Conservation (phyloP, 495 filamentous ascomycete genomes). For the Xylaria venustula region DNA sequence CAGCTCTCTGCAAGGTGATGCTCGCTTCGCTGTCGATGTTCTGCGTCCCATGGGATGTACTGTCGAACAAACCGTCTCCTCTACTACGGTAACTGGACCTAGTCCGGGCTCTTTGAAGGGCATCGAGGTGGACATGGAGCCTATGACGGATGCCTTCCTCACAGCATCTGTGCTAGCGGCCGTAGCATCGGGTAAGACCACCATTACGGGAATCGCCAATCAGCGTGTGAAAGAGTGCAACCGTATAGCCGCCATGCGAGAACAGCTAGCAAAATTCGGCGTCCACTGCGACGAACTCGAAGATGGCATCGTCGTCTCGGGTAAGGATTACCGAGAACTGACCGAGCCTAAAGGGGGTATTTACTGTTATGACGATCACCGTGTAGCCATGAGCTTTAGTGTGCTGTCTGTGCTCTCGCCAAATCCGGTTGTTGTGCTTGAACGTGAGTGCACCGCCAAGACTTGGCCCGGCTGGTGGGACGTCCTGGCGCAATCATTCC, state of each 20-base stretch:
- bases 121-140: conserved; percentile 89
- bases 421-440: conserved; percentile 70
- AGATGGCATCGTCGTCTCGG: conserved; percentile 86
- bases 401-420: conserved; percentile 81
- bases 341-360: conserved; percentile 64
- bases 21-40: conserved; percentile 89
- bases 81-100: conserved; percentile 94
- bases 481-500: conserved; percentile 70
- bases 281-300: conserved; percentile 83
- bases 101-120: conserved; percentile 65
- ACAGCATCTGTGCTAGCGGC: conserved; percentile 92
- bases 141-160: conserved; percentile 98
- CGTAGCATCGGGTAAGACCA: conserved; percentile 79
- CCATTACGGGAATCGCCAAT: conserved; percentile 95
- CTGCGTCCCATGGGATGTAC: conserved; percentile 90
- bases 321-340: conserved; percentile 60
- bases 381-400: conserved; percentile 97
- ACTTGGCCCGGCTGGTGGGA: conserved; percentile 99
- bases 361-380: conserved; percentile 96
- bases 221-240: conserved; percentile 99
- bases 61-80: conserved; percentile 78
- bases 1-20: conserved; percentile 89
- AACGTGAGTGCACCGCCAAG: conserved; percentile 92
- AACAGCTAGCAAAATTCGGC: conserved; percentile 93
- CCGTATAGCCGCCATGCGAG: conserved; percentile 93